Evolutionary conservation across 2,329 filamentous ascomycete species (phyloP).

Genomic region (Trichoderma arundinaceum): DNA sequence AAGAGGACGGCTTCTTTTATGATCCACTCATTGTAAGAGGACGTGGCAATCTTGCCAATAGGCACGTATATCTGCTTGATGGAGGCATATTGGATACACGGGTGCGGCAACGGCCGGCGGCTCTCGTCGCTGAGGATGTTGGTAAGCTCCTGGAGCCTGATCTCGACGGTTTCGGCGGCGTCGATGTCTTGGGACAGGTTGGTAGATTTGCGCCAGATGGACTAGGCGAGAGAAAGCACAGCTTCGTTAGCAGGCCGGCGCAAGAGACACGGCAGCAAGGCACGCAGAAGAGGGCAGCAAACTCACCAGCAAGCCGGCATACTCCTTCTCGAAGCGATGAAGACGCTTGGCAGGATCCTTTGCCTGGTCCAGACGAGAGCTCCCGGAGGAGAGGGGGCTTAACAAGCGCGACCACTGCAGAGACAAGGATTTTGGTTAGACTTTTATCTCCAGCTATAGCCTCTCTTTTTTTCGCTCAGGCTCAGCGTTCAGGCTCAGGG

Average conservation of each 20-base stretch:
- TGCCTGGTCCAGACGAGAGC: constrained; percentile 63
- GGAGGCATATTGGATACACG: constrained; percentile 86
- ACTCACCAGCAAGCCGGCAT: constrained; percentile 64
- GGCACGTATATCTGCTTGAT: constrained; percentile 87
- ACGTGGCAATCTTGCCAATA: constrained; percentile 85
- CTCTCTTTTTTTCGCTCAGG: background rate
- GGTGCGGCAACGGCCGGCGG: constrained; percentile 84
- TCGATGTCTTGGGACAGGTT: constrained; percentile 66
- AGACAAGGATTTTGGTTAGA: constrained; percentile 29
- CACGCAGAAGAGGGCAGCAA: background rate
- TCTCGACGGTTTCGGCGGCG: constrained; percentile 66
- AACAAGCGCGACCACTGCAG: constrained; percentile 70
- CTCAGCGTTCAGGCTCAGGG: background rate
- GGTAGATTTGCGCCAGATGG: constrained; percentile 65
- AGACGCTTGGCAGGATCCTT: constrained; percentile 68
- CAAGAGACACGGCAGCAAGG: background rate
- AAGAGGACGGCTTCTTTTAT: constrained; percentile 83
- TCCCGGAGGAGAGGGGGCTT: constrained; percentile 64
- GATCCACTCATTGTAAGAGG: constrained; percentile 82
- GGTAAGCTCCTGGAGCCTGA: constrained; percentile 67
- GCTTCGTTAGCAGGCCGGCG: background rate
- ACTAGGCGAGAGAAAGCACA: constrained; percentile 42
- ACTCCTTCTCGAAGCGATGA: constrained; percentile 71
- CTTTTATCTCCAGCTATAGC: background rate
- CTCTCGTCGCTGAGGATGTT: constrained; percentile 86